Base-by-base conservation (phyloP, 83 land plant genomes). In the Isoetes engelmannii region DNA sequence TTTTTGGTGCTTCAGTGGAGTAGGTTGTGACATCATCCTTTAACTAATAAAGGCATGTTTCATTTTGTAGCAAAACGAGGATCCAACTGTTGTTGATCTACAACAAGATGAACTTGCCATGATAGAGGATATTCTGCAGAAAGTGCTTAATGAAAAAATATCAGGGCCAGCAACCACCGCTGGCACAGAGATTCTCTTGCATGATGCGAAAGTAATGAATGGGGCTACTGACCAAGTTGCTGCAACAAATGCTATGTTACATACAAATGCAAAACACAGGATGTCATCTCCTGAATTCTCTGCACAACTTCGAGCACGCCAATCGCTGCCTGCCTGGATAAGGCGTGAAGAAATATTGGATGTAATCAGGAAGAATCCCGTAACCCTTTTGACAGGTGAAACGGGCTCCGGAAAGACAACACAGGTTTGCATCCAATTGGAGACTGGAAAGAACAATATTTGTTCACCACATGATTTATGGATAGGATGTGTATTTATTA, bases 401-500 rank as follows among this genome's bases (percentile, higher is more conserved):
- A 75, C 77, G 4, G 77, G 77, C 20, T 75, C 65, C 58, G 77
- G 77, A 18, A 75, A 75, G 53, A 75, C 77, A 57, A 75, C 77
- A 7, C 77, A 75, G 77, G 77, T 75, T 43, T 9, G 37, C 37
- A 28, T 28, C 37, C 37, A 28, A 28, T 28, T 28, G 37, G 37
- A 28, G 37, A 12, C 10, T 12, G 9, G 63, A 60, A 13, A 15
- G 10, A n/a, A 17, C 18, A 60, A 3, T 9, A 13, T 21, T 15
- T 60, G 13, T 60, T 60, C 12, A 9, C 20, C 63, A 3, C 19
- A 17, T 60, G 9, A 19, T 9, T 17, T 13, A 0, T 10, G 12
- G 20, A 60, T n/a, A 3, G 10, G 17, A 21, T n/a, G 21, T 60
- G 5, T 21, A 55, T 68, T 50, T 43, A 18, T 21, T 67, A 75